Base-by-base conservation (phyloP, 2,329 filamentous ascomycete species). In the Fusarium continuum region DNA sequence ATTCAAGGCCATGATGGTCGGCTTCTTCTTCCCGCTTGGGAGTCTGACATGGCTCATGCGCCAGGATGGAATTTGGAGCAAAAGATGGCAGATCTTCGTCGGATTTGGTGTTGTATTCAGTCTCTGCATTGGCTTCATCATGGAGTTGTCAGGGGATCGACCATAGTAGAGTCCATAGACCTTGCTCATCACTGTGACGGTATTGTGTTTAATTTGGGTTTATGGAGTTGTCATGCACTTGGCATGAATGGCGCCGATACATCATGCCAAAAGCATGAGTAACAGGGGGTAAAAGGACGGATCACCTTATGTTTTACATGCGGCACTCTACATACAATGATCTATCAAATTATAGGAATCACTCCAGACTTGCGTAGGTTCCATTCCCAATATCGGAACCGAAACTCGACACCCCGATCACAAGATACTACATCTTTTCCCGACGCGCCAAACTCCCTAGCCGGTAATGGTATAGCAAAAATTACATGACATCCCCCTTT, bases 1-100 rank as follows among this genome's bases (percentile, higher is more conserved):
- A 80, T 82, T 98, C 55, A 91, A 89, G 78, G 95, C 93, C 5
- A 92, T 95, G 75, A 80, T 96, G 56, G 91, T 95, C 70, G 95
- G 95, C 1, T 99, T 98, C 80, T 91, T 99, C 75, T 98, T 94
- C 87, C 95, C 95, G 5, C 77, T 98, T 9, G 94, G 92, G 0
- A 93, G 91, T 70, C 80, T 94, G 53, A 88, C 90, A 47, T 97
- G 93, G 92, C 80, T 96, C 44, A 84, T 94, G 65, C 83, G 93
- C 57, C 92, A 97, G 75, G 91, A 95, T 55, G 93, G 91, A 1
- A 88, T 98, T 57, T 96, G 93, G 87, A 91, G 88, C 59, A 87
- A 90, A 72, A 83, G 93, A 70, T 91, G 92, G 81, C 89, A 93
- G 74, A 86, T 97, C 69, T 94, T 94, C 68, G 92, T 98, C 14